Base-by-base conservation (phyloP, 331 rosid species). In the Ulmus americana region DNA sequence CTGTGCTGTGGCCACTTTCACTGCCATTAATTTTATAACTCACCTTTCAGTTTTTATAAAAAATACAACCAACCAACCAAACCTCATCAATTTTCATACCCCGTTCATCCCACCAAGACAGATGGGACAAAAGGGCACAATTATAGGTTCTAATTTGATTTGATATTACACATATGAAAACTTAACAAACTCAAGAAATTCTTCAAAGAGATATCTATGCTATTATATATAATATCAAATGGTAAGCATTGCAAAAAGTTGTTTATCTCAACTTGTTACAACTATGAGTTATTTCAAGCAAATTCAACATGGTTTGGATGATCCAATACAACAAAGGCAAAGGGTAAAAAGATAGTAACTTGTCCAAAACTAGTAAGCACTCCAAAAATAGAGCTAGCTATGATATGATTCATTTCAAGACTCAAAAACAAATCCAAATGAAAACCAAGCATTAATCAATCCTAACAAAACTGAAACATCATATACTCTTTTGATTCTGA, bases 391-490 rank as follows among this genome's bases (percentile, higher is more conserved):
- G 65, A 66, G 68, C 40, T 46, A 48, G 48, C 69, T 14, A 65
- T 16, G 40, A 11, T 14, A 39, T 35, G 3, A 39, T 12, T 1
- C 40, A 65, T 13, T 15, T 44, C 58, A 48, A 35, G 51, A 66
- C 65, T 55, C 42, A 9, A 48, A 7, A 53, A 64, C 64, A 59
- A 59, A 79, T 78, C 87, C 86, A 73, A 62, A 67, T 12, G 18
- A 72, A 61, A 70, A 56, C 70, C 69, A 69, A 64, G 16, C 74
- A 73, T 63, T 45, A 46, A n/a, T 48, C 51, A 69, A 3, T 49
- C 73, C 79, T 67, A 77, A 70, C 96, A 88, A 92, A 91, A 92
- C 59, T 85, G 88, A 76, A 80, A 74, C 72, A 74, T 60, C 18
- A 64, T 69, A 69, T 61, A 65, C 55, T 68, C 59, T 58, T 48